Evolutionary conservation across 352 stramenopile genomes (phyloP).

Genomic region (Lagenidium giganteum): DNA sequence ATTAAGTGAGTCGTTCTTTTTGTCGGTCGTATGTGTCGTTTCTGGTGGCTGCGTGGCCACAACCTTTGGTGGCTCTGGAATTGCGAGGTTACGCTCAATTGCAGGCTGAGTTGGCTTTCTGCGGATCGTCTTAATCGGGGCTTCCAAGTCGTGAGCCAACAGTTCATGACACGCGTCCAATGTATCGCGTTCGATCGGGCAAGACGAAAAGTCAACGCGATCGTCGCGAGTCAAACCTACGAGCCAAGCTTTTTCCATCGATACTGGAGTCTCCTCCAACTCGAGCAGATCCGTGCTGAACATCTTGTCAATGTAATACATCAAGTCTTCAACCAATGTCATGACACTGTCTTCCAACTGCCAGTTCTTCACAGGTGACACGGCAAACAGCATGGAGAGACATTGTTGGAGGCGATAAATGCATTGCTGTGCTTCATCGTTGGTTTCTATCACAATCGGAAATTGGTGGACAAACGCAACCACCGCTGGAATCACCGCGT

Average conservation of each 20-base stretch:
- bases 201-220: conserved; percentile 11
- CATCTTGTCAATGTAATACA: conserved; percentile 43
- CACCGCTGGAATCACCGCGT: conserved; percentile 34
- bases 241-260: conserved; percentile 9
- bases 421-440: conserved; percentile 15
- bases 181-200: conserved; percentile 1
- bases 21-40: no score
- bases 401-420: conserved; percentile 19
- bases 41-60: no score
- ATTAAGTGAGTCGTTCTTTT: no score
- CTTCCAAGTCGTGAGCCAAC: no score
- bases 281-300: conserved; percentile 14
- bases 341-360: conserved; percentile 18
- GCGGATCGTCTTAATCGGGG: no score
- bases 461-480: conserved; percentile 56
- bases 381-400: conserved; percentile 28
- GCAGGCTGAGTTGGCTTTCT: no score
- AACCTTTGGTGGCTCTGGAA: no score
- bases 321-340: conserved; percentile 31
- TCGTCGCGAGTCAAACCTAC: conserved; percentile 1
- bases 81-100: no score
- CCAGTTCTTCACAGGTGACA: conserved; percentile 29
- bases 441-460: conserved; percentile 30
- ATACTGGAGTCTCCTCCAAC: not conserved
- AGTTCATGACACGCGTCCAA: no score